Evolutionary conservation across 805 yeast species (phyloP), one percentile per base, ranked within the genome.

Genomic region (Myxozyma lipomycoides): DNA sequence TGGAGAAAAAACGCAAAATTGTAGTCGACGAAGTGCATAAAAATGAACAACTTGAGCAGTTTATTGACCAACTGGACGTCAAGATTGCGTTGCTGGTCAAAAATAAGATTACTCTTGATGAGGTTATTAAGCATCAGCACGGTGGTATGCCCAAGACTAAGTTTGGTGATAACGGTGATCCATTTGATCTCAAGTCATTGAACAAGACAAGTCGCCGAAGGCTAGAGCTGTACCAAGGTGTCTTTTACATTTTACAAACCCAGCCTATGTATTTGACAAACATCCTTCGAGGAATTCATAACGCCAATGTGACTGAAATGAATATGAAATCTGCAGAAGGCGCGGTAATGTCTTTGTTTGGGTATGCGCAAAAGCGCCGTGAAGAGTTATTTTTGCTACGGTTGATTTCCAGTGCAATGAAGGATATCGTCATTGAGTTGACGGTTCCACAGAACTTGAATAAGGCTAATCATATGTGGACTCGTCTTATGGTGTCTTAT

Each of bases 221-320:
- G 52, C 71, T 82, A 45, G 89, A 83, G 53, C 67, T 79, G 1
- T 86, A 84, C 66, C 96, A 84, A 60, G 84, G 86, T 21, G 63
- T 91, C 45, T 82, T 93, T 59, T 93, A 84, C 62, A 69, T 91
- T 23, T 67, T 93, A 40, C 98, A 93, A 65, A 85, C 95, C 0
- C 87, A 86, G 61, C 86, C 95, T 0, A 65, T 67, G 0, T 91
- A 91, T 62, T 74, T 90, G 63, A 73, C 81, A 1, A 69, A 79
- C 12, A 66, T 87, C 32, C 77, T 80, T 48, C 65, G 70, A 36
- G 53, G 61, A 55, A 50, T 55, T 10, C 51, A 50, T 19, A 15
- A 35, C 6, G 34, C 18, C 21, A 10, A 45, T 9, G 46, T 64
- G 9, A 51, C 66, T 4, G 73, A 69, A 22, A 61, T 58, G 43